Conservation (phyloP, 768 basidiomycete species). For the Holtermanniella nyarrowii region DNA sequence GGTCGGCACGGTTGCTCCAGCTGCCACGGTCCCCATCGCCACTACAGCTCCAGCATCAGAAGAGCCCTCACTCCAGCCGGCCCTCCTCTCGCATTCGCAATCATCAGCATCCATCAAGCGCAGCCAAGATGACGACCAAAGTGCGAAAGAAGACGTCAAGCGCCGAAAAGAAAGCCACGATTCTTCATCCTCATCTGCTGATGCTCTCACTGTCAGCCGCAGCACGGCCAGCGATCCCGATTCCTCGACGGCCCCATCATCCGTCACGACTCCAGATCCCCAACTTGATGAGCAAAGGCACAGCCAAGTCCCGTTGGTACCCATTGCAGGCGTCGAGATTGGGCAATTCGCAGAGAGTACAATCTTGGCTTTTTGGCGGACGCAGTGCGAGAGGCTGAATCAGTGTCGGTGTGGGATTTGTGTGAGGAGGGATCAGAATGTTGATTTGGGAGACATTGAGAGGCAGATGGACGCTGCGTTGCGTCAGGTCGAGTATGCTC, state of each 20-base stretch:
- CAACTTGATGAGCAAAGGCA: too few species aligned
- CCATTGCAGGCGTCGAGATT: not conserved
- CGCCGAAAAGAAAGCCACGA: not conserved
- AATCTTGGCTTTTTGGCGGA: not conserved
- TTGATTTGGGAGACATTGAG: too few species aligned
- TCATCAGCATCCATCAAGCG: too few species aligned
- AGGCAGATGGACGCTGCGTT: too few species aligned
- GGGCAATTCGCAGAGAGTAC: not conserved
- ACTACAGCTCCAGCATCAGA: too few species aligned
- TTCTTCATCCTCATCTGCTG: not conserved
- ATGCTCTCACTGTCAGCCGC: too few species aligned
- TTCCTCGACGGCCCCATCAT: not conserved
- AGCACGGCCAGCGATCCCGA: not conserved
- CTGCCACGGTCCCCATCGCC: too few species aligned
- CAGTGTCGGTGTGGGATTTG: not conserved
- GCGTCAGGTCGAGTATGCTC: too few species aligned
- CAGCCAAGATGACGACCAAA: too few species aligned
- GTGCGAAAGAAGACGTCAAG: not conserved
- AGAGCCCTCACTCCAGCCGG: too few species aligned
- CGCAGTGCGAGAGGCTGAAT: not conserved
- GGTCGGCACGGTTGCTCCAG: too few species aligned
- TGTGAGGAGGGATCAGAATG: not conserved
- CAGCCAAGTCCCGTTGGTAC: not conserved
- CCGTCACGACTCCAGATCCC: not conserved
- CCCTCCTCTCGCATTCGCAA: too few species aligned